Base-by-base conservation (phyloP, 768 basidiomycete genomes). In the Leccinum fibrillosum region DNA sequence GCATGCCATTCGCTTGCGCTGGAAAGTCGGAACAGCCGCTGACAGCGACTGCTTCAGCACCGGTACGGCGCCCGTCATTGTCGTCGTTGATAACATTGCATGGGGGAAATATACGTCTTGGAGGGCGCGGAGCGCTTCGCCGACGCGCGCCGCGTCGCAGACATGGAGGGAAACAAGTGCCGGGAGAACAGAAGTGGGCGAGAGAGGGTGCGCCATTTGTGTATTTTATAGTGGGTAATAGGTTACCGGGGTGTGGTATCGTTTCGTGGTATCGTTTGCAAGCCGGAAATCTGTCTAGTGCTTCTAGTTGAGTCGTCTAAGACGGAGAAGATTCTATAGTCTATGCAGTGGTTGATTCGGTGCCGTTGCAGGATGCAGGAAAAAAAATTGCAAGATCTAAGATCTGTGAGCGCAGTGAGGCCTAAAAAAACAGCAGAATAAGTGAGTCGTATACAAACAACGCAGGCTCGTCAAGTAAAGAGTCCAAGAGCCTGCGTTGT, bases 161-260 rank as follows among this genome's bases (percentile, higher is more conserved):
- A 68, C 37, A 44, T 69, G 52, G 5, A 86, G 76, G 21, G 66
- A 69, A 19, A 71, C 68, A n/a, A 90, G 81, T 3, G 81, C 74
- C 3, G 86, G 87, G n/a, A 90, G 81, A 58, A 76, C 77, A 7
- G 76, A 61, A 1, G 83, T 81, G 1, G 85, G 85, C 10, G 81
- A 47, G 37, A 62, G 57, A 1, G 53, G 12, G 53, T 53, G 57
- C 1, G 39, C 45, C 69, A 69, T 73, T 17, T 26, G 42, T 53
- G 2, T 19, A 48, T 23, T 23, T 37, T 35, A 5, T 39, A 35
- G 48, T 32, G 26, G 11, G 7, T 47, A 25, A 47, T 47, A 47
- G 21, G 23, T 23, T 13, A 25, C 5, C 23, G 23, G 25, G 4
- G 19, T 15, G 9, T 48, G 48, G 42, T 64, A 64, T 62, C 49